Conservation (phyloP, 371 early-diverging fungal genomes). For the Paraphysoderma sedebokerense region DNA sequence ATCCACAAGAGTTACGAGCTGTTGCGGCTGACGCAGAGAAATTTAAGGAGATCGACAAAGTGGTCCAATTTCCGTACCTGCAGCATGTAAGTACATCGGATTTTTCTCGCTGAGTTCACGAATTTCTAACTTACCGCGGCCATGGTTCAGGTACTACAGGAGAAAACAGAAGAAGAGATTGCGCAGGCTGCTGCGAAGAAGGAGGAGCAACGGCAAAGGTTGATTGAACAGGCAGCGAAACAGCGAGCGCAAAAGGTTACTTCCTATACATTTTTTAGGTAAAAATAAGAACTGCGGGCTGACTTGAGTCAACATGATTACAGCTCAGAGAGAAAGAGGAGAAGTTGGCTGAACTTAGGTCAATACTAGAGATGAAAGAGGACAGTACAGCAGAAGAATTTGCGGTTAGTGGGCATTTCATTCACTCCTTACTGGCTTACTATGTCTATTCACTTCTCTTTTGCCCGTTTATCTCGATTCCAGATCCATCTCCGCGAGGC, state of each 20-base stretch:
- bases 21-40: constrained; percentile 7
- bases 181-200: constrained; percentile 47
- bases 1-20: constrained; percentile 31
- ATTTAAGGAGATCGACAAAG: constrained; percentile 7
- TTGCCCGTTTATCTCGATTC: too few species aligned
- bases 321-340: constrained; percentile 13
- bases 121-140: too few species aligned
- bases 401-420: too few species aligned
- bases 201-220: constrained; percentile 48
- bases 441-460: too few species aligned
- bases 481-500: too few species aligned
- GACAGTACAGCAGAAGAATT: too few species aligned
- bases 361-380: neutral
- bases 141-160: constrained; percentile 27
- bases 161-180: constrained; percentile 59
- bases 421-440: too few species aligned
- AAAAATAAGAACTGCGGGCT: neutral
- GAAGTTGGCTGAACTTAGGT: constrained; percentile 14
- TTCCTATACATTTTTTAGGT: neutral
- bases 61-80: constrained; percentile 20
- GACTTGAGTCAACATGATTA: neutral
- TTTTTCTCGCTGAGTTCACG: too few species aligned
- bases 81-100: constrained; percentile 18
- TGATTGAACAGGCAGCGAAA: constrained; percentile 62
- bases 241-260: constrained; percentile 59